Conservation (phyloP, 179 eudicot species). For the Patellifolia procumbens region DNA sequence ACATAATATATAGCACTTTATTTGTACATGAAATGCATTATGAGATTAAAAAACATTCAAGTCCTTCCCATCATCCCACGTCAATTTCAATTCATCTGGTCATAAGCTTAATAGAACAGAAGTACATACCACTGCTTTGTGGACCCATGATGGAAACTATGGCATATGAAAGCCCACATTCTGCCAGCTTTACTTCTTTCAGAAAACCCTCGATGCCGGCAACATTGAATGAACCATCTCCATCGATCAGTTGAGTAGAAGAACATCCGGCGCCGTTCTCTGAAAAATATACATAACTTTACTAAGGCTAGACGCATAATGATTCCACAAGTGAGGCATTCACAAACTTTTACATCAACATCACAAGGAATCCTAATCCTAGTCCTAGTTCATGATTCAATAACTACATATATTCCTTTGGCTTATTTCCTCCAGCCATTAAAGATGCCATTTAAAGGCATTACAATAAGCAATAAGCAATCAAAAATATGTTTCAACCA, state of each 20-base stretch:
- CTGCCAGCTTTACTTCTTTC: conserved; percentile 47
- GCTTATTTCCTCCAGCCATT: too few relatives aligned
- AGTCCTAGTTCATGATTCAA: not conserved
- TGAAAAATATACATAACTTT: conserved; percentile 17
- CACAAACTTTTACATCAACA: not conserved
- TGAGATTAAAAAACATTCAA: not conserved
- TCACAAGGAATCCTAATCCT: too few relatives aligned
- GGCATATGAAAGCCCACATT: conserved; percentile 66
- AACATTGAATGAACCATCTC: conserved; percentile 57
- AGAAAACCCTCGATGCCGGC: conserved; percentile 48
- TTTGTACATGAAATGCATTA: not conserved
- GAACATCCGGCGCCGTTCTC: conserved; percentile 36
- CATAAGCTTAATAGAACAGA: not conserved
- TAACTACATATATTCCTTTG: not conserved
- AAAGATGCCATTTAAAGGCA: too few relatives aligned
- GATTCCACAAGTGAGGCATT: not conserved
- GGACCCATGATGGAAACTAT: conserved; percentile 78
- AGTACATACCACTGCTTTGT: conserved; percentile 67
- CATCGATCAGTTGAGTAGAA: conserved; percentile 59
- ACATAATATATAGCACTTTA: not conserved
- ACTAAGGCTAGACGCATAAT: not conserved
- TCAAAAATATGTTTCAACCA: too few relatives aligned
- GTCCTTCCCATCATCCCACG: too few relatives aligned
- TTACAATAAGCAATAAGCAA: too few relatives aligned
- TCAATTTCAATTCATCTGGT: not conserved